Evolutionary conservation across 345 rosid genomes (phyloP), one percentile per base, ranked within the genome.

Genomic region (Rhodamnia argentea): DNA sequence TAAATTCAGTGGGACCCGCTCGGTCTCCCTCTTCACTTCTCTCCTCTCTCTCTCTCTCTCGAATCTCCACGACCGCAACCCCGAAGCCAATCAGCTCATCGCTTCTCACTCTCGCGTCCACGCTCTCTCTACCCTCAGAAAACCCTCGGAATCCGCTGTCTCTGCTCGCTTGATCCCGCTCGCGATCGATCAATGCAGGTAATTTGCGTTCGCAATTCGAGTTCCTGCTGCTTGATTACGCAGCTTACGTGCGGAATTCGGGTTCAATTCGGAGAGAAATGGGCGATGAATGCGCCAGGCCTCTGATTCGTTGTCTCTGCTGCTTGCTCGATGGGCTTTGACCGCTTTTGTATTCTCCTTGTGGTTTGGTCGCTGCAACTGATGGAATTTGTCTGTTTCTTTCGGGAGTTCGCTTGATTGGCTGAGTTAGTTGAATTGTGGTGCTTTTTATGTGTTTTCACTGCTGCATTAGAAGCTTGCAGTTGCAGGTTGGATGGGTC

Each of bases 151-250:
- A 40, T 52, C 86, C 81, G 57, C 85, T 86, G 82, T 54, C 83
- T 52, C 55, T 53, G 86, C 50, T 32, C 82, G 83, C 82, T 87
- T 86, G 90, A 89, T 88, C 87, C 84, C 87, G 52, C 53, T 16
- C 75, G 62, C 83, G 87, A 88, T 88, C 87, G 88, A 82, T 90
- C 89, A 92, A 91, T 91, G 94, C 89, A 83, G 92, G 92, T 91
- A 85, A 75, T 70, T 57, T 62, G 24, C 56, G 78, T 44, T 22
- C 24, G 47, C 78, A 40, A 70, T 70, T 70, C 78, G 78, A 12
- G 47, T 40, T 23, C 78, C 13, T 12, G 47, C 47, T 32, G 47
- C 47, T 64, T 23, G 78, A 64, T 64, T 32, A 37, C 44, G 24
- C 13, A 9, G 11, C 3, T 10, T 26, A 7, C 3, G 24, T 7